Conservation (phyloP, 495 filamentous ascomycete genomes). For the Neurospora hispaniola region DNA sequence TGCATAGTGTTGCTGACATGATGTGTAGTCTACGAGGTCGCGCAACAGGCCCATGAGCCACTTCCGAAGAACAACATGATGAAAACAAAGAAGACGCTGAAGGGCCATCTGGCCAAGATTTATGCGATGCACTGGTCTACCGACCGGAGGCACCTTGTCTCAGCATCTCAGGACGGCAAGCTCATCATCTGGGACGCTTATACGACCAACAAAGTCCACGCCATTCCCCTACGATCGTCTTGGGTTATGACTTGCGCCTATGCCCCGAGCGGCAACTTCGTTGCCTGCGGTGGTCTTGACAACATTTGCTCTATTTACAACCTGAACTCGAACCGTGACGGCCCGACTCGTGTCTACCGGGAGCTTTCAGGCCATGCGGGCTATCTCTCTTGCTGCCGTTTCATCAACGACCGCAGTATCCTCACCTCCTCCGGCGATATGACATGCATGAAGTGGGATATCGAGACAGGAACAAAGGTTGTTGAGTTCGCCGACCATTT, state of each 20-base stretch:
- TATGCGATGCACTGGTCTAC: constrained; percentile 99
- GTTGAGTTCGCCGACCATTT: constrained; percentile 98
- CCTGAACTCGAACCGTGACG: constrained; percentile 83
- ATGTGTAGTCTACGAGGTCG: constrained; percentile 74
- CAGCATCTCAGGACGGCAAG: constrained; percentile 97
- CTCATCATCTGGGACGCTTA: constrained; percentile 99
- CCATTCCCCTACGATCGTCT: constrained; percentile 94
- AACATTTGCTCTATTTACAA: constrained; percentile 99
- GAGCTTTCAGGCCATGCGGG: constrained; percentile 96
- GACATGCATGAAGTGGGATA: constrained; percentile 99
- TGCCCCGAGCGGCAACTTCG: constrained; percentile 94
- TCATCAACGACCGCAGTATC: constrained; percentile 97
- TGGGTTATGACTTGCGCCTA: constrained; percentile 99
- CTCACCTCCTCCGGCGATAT: constrained; percentile 97
- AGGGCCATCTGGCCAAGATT: constrained; percentile 97
- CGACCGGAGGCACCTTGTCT: constrained; percentile 93
- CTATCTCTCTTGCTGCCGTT: constrained; percentile 96
- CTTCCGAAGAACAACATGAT: constrained; percentile 83
- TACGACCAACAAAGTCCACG: constrained; percentile 98
- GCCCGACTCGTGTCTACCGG: constrained; percentile 89
- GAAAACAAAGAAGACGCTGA: constrained; percentile 89
- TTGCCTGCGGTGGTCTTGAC: constrained; percentile 95
- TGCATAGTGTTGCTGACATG: constrained; percentile 5
- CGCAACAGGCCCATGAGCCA: constrained; percentile 75
- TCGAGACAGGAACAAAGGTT: constrained; percentile 92